Evolutionary conservation across 345 rosid species (phyloP).

Genomic region (Jatropha curcas): DNA sequence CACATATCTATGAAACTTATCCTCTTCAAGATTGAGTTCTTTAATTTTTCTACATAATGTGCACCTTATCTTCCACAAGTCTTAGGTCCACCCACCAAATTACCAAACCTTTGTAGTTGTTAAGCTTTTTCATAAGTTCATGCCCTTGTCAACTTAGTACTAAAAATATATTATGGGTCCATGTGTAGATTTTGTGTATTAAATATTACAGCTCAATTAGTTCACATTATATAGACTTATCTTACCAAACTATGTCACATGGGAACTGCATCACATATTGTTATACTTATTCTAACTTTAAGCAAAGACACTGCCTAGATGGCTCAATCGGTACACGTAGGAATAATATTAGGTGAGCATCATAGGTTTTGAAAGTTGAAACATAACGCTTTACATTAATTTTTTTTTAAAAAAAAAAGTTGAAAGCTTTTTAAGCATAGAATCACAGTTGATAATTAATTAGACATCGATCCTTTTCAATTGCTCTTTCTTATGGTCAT

Average conservation of each 20-base stretch:
- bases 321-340: too few relatives aligned
- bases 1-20: neutral
- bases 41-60: neutral
- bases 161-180: neutral
- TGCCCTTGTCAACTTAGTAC: neutral
- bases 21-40: neutral
- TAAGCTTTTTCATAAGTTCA: neutral
- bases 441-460: neutral
- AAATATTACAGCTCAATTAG: neutral
- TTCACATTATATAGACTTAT: neutral
- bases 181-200: neutral
- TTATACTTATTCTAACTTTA: too few relatives aligned
- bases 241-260: neutral
- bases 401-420: too few relatives aligned
- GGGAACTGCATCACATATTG: too few relatives aligned
- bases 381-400: too few relatives aligned
- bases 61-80: neutral
- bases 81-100: conserved; percentile 3
- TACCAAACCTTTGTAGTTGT: neutral
- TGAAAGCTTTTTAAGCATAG: too few relatives aligned
- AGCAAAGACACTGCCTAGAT: too few relatives aligned
- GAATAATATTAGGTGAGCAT: too few relatives aligned
- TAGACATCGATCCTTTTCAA: neutral
- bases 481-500: neutral
- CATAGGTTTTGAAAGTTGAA: too few relatives aligned